Base-by-base conservation (phyloP, 495 filamentous ascomycete genomes). In the Bathelium albidoporum region DNA sequence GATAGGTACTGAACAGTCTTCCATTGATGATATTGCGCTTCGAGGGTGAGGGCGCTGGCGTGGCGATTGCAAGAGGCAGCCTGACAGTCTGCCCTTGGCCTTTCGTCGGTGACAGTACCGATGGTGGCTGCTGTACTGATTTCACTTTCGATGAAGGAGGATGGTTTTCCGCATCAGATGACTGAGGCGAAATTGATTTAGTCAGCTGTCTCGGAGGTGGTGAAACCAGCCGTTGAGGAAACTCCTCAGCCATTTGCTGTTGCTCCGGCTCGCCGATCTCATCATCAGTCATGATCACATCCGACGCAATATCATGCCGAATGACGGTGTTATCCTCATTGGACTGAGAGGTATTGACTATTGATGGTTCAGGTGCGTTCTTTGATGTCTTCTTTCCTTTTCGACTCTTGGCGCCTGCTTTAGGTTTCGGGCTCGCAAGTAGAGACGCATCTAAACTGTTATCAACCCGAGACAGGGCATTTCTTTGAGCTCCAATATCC, bases 101-200 rank as follows among this genome's bases (percentile, higher is more conserved):
- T 45, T 65, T 65, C 32, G 36, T 55, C 24, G 49, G 49, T 3
- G 49, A 55, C 16, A 55, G 24, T 28, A 55, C 49, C 22, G 49
- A 24, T 9, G 49, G 20, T 55, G 12, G 49, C 49, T 55, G 49
- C 11, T 55, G 24, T 29, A 16, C 49, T 26, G 49, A 29, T 20
- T 55, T 55, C 11, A 29, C 20, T 55, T 55, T 55, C 7, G 49
- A 55, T 11, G 49, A 55, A 2, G 49, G 49, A 29, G 49, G 20
- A 26, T 81, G 83, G 66, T 91, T 91, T 70, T 91, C 89, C 0
- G 86, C 88, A 74, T 91, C 85, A n/a, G 89, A 91, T 2, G 88
- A 85, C 64, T 90, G 87, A 0, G 86, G 85, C 11, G 89, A 88
- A 55, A 80, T 79, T 0, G 85, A 85, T 4, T 83, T 83, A 1